Evolutionary conservation across 2,329 filamentous ascomycete genomes (phyloP), one percentile per base, ranked within the genome.

Genomic region (Trichophyton verrucosum): DNA sequence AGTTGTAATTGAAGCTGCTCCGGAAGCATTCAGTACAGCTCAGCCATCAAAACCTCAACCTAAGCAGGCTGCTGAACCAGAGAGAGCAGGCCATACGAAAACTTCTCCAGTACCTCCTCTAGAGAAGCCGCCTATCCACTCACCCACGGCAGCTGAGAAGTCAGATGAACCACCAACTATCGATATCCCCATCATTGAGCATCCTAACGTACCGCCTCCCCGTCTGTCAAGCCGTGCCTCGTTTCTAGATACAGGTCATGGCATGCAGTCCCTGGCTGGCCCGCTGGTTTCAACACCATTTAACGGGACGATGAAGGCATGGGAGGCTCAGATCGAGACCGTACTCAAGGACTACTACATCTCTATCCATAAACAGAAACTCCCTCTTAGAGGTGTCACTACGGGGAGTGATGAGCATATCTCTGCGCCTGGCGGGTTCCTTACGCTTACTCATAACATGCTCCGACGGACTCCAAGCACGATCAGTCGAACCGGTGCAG

Each of bases 311-410:
- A 79, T 87, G 68, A 86, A 85, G 65, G 86, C 83, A 1, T 99
- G 94, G 94, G 90, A 96, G 71, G 80, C 83, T 40, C 91, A 96
- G 71, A 80, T 99, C 46, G 94, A 99, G 74, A 78, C 82, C n/a
- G 88, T 97, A 5, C 80, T 99, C 27, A 96, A 95, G 73, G 86
- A 90, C 22, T 96, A 95, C 63, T 99, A 95, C 73, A 83, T 79
- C 30, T 96, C 91, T 0, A 96, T 99, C 68, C 86, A 89, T 57
- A 87, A 89, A 66, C 86, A 95, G 65, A 85, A 84, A n/a, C 78
- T 99, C 53, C 94, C 94, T 3, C 78, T 97, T 2, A 90, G 94
- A 69, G 90, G 91, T 8, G 86, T 85, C 55, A 79, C 82, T 53
- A 67, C 76, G 2, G 72, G 80, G 55, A 66, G 64, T 24, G 70